Evolutionary conservation across 345 rosid genomes (phyloP), one percentile per base, ranked within the genome.

Genomic region (Brassica cretica): DNA sequence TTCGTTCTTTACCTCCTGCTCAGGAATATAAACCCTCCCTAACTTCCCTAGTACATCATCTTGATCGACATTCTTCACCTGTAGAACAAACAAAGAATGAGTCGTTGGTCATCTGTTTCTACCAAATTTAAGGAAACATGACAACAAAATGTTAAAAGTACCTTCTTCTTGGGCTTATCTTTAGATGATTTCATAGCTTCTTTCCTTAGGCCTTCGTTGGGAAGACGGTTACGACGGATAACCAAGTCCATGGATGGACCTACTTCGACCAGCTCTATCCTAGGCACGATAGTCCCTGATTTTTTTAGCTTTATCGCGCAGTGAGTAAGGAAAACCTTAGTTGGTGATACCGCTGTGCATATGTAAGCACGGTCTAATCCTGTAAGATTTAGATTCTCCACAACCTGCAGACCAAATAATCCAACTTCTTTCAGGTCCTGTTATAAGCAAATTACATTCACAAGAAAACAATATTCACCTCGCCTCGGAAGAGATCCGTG

Each of bases 201-300:
- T 84, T 95, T 95, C 83, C 71, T 85, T 25, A 93, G 58, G 78
- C 87, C 70, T 2, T 93, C 97, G 62, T 89, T 86, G n/a, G 99
- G 97, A 75, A 86, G 94, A 53, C 93, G 94, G 77, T 93, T 90
- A 66, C 98, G 94, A n/a, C 98, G 88, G 67, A 87, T 81, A 51
- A 93, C 96, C 32, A 95, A 86, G 75, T 95, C 99, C 98, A 93
- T 93, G 5, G 97, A 93, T 12, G 98, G 99, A 65, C 99, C 98
- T 6, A 91, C 89, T 86, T 95, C 98, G 15, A 91, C 89, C 33
- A 95, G 85, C 86, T 95, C 98, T 82, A 91, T 87, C 82, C 90
- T 88, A 10, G 99, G 98, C 18, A 95, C 92, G n/a, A 90, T 66
- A 1, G 92, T 83, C 16, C 98, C 98, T 1, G 99, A 95, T 83